Percentiles rank a stretch among this genome's conserved stretches.
These are phyloP conservation scores for Amyloporia xantha DNA, from an alignment of 768 basidiomycete species.

Conservation along the genomic window DNA sequence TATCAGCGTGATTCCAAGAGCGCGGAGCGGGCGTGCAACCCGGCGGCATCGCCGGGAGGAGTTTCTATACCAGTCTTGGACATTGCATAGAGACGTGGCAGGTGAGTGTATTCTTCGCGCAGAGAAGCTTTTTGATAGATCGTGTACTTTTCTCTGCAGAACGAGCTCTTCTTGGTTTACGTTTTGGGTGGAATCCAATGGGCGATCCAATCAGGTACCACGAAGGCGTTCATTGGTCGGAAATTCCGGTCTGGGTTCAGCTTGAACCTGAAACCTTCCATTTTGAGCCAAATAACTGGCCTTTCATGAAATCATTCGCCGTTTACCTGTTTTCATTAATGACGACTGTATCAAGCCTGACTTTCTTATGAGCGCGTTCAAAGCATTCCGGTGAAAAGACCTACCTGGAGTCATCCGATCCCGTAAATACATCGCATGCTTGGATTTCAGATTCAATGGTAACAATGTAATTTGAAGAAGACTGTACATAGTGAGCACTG, in stretches of 20 bases:
- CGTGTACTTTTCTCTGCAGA: conserved; percentile 31
- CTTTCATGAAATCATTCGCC: too few species aligned
- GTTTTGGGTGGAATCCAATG: conserved; percentile 71
- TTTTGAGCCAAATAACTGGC: too few species aligned
- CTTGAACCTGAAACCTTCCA: too few species aligned
- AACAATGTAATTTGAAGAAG: too few species aligned
- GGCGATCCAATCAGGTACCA: conserved; percentile 65
- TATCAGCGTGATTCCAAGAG: conserved; percentile 80
- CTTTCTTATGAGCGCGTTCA: too few species aligned
- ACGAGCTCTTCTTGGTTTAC: conserved; percentile 64
- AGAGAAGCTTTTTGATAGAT: neutral
- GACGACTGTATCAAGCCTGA: too few species aligned
- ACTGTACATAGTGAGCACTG: too few species aligned
- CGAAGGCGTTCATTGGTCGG: conserved; percentile 67
- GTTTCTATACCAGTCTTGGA: conserved; percentile 80
- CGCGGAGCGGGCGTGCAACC: conserved; percentile 57
- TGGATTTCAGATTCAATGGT: too few species aligned
- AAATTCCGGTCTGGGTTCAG: conserved; percentile 16
- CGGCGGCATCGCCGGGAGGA: conserved; percentile 52
- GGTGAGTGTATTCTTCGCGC: conserved; percentile 39
- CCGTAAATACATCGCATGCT: too few species aligned
- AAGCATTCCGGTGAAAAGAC: too few species aligned
- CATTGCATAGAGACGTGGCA: conserved; percentile 77
- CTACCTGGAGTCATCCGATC: too few species aligned
- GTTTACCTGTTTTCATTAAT: too few species aligned